Evolutionary conservation across 2,329 filamentous ascomycete species (phyloP).

Genomic region (Talaromyces pinophilus): DNA sequence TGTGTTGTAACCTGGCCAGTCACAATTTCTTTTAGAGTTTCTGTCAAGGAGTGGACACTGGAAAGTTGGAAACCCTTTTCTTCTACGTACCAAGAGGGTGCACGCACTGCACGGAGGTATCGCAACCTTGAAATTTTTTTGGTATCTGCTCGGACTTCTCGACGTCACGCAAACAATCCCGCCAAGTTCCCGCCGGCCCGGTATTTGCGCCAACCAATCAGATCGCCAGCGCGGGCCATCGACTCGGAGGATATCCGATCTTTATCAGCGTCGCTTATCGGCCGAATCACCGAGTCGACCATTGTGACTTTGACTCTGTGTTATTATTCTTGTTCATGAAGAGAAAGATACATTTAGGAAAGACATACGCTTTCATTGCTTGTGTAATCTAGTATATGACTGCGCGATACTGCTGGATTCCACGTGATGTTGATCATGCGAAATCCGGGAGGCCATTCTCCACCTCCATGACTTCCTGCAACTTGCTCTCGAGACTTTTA

Average conservation of each 20-base stretch:
- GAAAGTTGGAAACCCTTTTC: neutral
- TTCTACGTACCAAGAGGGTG: neutral
- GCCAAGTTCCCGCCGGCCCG: slow-evolving; percentile 1
- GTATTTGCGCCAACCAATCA: neutral
- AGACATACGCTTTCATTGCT: neutral
- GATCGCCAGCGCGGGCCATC: neutral
- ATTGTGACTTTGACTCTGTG: neutral
- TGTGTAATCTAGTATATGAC: neutral
- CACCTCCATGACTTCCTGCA: slow-evolving; percentile 40
- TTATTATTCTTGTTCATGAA: neutral
- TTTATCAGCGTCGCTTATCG: neutral
- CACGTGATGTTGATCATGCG: slow-evolving; percentile 26
- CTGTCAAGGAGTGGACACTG: neutral
- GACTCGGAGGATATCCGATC: slow-evolving; percentile 4
- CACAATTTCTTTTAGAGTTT: neutral
- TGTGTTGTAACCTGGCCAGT: neutral
- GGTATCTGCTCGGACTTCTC: neutral
- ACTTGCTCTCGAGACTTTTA: slow-evolving; percentile 36
- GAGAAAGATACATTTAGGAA: neutral
- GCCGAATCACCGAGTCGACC: neutral
- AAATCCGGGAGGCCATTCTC: slow-evolving; percentile 40
- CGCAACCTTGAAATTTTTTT: neutral
- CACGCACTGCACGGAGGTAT: too few relatives aligned
- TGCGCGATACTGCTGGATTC: neutral
- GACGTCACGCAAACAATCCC: slow-evolving; percentile 3